Percentiles rank a stretch among this genome's conserved stretches.
phyloP scores from a whole-genome alignment of 768 basidiomycete species.

The Russula foetens region DNA sequence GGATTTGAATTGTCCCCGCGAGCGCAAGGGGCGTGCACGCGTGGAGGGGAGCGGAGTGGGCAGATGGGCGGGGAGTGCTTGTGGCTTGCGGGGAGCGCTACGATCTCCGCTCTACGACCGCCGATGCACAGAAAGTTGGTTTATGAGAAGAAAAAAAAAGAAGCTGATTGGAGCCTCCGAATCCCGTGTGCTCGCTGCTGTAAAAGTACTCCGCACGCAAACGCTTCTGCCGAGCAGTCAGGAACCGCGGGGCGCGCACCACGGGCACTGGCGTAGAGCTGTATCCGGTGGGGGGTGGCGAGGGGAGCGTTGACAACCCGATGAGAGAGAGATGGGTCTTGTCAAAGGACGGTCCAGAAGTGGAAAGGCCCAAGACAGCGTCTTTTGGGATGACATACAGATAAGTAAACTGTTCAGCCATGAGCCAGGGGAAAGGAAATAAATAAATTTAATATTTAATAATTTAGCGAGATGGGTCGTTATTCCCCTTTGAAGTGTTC shows the following conservation, averaged over 20 bases:
- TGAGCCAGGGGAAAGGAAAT: background rate
- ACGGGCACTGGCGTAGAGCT: background rate
- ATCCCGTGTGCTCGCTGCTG: background rate
- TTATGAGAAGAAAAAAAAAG: background rate
- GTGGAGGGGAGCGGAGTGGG: no score
- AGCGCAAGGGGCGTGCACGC: no score
- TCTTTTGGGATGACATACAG: background rate
- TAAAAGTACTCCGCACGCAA: background rate
- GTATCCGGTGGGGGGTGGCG: background rate
- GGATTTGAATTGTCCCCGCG: no score
- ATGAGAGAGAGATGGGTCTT: background rate
- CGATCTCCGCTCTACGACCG: background rate
- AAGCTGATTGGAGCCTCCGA: background rate
- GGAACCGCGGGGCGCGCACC: no score
- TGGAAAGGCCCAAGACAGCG: background rate
- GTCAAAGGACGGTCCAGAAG: background rate
- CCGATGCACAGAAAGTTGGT: background rate
- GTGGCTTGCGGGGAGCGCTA: background rate
- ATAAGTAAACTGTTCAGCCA: no score
- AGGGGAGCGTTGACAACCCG: no score
- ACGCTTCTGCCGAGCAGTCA: no score
- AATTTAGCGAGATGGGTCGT: background rate
- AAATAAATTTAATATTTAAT: background rate
- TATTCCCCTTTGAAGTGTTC: background rate
- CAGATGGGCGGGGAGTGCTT: no score